phyloP scores from a whole-genome alignment of 768 basidiomycete genomes.

The Gymnopilus junonius region DNA sequence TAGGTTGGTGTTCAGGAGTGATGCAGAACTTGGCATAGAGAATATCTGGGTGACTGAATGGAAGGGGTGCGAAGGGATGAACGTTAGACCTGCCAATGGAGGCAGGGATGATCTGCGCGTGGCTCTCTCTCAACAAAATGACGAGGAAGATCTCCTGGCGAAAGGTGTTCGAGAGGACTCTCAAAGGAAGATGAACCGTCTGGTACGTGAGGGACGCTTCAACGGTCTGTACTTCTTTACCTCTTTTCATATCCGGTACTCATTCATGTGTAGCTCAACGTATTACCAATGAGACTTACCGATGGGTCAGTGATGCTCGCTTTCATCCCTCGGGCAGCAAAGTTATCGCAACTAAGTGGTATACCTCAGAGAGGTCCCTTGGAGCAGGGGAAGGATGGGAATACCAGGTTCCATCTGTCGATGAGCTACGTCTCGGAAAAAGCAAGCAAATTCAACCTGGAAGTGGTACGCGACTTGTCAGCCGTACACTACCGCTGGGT shows the following conservation, averaged over 20 bases:
- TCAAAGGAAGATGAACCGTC: conserved; percentile 48
- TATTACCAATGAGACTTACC: conserved; percentile 77
- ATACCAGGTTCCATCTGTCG: conserved; percentile 55
- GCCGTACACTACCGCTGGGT: conserved; percentile 60
- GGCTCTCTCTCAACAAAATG: conserved; percentile 39
- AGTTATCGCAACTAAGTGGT: conserved; percentile 81
- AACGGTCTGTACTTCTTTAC: conserved; percentile 35
- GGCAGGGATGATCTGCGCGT: conserved; percentile 28
- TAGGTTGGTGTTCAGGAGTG: conserved; percentile 69
- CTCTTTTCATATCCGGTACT: not conserved
- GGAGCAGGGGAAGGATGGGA: conserved; percentile 80
- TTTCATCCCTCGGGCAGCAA: conserved; percentile 70
- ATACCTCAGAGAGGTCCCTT: conserved; percentile 63
- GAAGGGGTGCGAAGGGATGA: conserved; percentile 68
- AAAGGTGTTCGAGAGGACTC: conserved; percentile 55
- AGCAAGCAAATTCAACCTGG: conserved; percentile 37
- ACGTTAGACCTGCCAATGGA: conserved; percentile 40
- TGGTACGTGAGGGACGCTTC: conserved; percentile 61
- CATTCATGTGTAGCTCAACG: conserved; percentile 36
- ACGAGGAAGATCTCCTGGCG: conserved; percentile 52
- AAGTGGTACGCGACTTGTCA: conserved; percentile 57
- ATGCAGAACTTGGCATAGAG: conserved; percentile 73
- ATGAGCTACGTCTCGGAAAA: conserved; percentile 27
- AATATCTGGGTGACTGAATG: conserved; percentile 76
- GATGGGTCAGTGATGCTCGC: conserved; percentile 70